Conservation (phyloP, 805 yeast genomes). For the Candida argentea region DNA sequence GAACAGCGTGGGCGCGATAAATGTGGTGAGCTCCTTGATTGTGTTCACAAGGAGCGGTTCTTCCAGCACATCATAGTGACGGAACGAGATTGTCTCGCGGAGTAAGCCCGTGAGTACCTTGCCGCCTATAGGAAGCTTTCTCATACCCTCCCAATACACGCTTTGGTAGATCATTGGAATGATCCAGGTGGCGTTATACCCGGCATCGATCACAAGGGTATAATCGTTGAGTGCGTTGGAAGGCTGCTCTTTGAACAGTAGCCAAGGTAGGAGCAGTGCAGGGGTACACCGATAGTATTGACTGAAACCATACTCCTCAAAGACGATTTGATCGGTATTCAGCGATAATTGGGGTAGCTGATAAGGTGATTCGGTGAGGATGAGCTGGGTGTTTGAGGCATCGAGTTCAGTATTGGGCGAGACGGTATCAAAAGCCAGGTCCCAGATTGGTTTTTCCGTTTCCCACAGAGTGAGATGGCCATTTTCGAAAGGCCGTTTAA, state of each 20-base stretch:
- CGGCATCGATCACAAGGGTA: constrained; percentile 76
- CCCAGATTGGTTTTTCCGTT: constrained; percentile 84
- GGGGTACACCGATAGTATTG: constrained; percentile 59
- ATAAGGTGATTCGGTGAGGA: constrained; percentile 73
- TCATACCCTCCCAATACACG: constrained; percentile 67
- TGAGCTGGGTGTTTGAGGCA: constrained; percentile 43
- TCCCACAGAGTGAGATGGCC: constrained; percentile 93
- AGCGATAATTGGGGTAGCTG: constrained; percentile 73
- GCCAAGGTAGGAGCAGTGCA: constrained; percentile 56
- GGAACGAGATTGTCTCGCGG: constrained; percentile 74
- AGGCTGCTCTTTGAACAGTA: constrained; percentile 7
- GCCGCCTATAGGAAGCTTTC: constrained; percentile 81
- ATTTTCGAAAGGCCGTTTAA: constrained; percentile 76
- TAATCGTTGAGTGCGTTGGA: constrained; percentile 37
- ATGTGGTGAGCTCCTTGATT: constrained; percentile 71
- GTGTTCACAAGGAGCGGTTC: constrained; percentile 79
- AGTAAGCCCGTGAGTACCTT: constrained; percentile 71
- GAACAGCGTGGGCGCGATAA: constrained; percentile 51
- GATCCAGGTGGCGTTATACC: constrained; percentile 80
- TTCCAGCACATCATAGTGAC: constrained; percentile 89
- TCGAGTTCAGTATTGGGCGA: constrained; percentile 31
- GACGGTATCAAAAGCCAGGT: constrained; percentile 45
- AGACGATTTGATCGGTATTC: constrained; percentile 82
- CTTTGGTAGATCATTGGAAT: constrained; percentile 76
- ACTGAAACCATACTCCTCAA: constrained; percentile 85